Conservation (phyloP, 2,329 filamentous ascomycete genomes). For the Nothopassalora personata region DNA sequence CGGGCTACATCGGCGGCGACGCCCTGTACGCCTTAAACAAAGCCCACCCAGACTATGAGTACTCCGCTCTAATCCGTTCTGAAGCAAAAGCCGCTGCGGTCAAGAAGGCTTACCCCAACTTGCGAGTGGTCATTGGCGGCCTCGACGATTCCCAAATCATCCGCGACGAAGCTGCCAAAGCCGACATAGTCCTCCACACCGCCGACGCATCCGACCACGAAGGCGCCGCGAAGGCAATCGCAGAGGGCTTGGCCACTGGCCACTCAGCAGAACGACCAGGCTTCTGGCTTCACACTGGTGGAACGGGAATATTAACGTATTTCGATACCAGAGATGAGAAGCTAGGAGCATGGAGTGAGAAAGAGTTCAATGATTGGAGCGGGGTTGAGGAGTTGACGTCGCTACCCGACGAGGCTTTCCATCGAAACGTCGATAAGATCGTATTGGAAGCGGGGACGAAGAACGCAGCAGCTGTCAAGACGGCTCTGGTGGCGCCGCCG, state of each 20-base stretch:
- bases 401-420: conserved; percentile 54
- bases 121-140: conserved; percentile 48
- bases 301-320: conserved; percentile 53
- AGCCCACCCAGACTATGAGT: conserved; percentile 47
- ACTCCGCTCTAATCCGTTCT: conserved; percentile 47
- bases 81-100: conserved; percentile 45
- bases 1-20: conserved; percentile 45
- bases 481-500: conserved; percentile 62
- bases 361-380: conserved; percentile 56
- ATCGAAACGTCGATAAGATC: conserved; percentile 66
- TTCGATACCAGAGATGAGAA: conserved; percentile 44
- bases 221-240: conserved; percentile 46
- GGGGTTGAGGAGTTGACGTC: conserved; percentile 49
- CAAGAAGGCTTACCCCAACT: conserved; percentile 27
- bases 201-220: conserved; percentile 45
- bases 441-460: conserved; percentile 49
- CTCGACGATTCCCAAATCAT: conserved; percentile 44
- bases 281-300: conserved; percentile 50
- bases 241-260: conserved; percentile 44
- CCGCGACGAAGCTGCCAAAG: conserved; percentile 43
- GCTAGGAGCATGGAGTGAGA: conserved; percentile 42
- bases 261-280: conserved; percentile 38
- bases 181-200: conserved; percentile 50
- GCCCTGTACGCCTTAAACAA: conserved; percentile 41
- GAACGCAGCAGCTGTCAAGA: conserved; percentile 49